Percentiles rank a stretch among this genome's conserved stretches.
Evolutionary conservation across 176 grass and related monocot species (phyloP).

Genomic region (Cymbopogon citratus): DNA sequence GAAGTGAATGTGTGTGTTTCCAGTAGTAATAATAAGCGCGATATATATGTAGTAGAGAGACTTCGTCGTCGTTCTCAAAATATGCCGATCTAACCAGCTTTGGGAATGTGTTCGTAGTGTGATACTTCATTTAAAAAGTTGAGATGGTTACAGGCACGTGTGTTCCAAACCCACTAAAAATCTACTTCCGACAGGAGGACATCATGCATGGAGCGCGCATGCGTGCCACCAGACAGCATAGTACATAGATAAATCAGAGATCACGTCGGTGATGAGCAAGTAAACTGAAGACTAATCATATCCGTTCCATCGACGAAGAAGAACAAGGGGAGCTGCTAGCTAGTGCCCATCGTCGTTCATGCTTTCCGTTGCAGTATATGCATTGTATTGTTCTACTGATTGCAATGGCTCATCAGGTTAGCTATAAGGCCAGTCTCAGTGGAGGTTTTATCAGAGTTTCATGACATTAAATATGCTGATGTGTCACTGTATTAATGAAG

Average conservation of each 20-base stretch:
- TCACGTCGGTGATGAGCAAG: conserved; percentile 29
- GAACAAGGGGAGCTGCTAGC: background rate
- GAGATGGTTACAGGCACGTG: background rate
- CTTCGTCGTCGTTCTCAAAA: too few species aligned
- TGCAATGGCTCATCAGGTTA: background rate
- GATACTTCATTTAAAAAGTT: background rate
- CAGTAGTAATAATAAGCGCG: too few species aligned
- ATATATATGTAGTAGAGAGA: too few species aligned
- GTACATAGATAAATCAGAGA: background rate
- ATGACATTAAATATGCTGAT: too few species aligned
- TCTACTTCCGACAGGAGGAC: background rate
- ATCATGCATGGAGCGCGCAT: background rate
- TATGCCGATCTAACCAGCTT: too few species aligned
- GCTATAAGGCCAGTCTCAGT: too few species aligned
- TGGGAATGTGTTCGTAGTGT: too few species aligned
- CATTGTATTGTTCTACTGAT: background rate
- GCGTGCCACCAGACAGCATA: background rate
- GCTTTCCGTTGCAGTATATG: too few species aligned
- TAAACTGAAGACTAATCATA: background rate
- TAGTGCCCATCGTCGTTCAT: background rate
- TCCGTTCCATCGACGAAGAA: background rate
- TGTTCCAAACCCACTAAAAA: conserved; percentile 1
- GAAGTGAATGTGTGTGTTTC: too few species aligned
- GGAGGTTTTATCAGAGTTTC: too few species aligned
- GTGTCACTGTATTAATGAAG: too few species aligned